Conservation (phyloP, 257 asterid species). For the Forsythia viridissima region DNA sequence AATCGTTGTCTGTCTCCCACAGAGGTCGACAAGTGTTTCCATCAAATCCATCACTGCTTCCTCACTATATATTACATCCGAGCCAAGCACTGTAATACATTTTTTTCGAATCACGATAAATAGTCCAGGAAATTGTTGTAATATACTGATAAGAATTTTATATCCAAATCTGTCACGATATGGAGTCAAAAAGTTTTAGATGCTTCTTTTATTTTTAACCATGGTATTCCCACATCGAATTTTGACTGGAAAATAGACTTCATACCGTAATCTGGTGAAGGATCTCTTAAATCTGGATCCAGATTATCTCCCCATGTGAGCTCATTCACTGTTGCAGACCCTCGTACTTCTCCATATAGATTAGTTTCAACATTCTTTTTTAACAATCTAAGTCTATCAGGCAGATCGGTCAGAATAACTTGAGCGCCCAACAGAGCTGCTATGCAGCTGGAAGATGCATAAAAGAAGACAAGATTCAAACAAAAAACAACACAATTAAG, state of each 20-base stretch:
- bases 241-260: neutral
- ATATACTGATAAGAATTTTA: too few relatives aligned
- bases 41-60: constrained; percentile 79
- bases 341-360: constrained; percentile 72
- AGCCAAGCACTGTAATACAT: constrained; percentile 63
- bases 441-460: constrained; percentile 64
- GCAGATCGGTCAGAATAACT: constrained; percentile 82
- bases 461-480: constrained; percentile 1
- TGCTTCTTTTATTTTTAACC: neutral
- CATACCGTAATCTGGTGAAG: constrained; percentile 79
- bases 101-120: constrained; percentile 7
- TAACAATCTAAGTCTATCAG: constrained; percentile 78
- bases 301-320: constrained; percentile 86
- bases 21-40: constrained; percentile 63
- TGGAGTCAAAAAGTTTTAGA: neutral
- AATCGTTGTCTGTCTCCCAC: constrained; percentile 74
- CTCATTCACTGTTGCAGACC: constrained; percentile 75
- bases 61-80: constrained; percentile 89
- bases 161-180: too few relatives aligned
- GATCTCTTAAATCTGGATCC: constrained; percentile 47
- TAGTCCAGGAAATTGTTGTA: too few relatives aligned
- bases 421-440: constrained; percentile 88
- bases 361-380: constrained; percentile 77
- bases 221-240: neutral
- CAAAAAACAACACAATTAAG: neutral